These are phyloP conservation scores for Fonsecaea pugnacius DNA, from an alignment of 2,329 filamentous ascomycete genomes.

Conservation along the genomic window DNA sequence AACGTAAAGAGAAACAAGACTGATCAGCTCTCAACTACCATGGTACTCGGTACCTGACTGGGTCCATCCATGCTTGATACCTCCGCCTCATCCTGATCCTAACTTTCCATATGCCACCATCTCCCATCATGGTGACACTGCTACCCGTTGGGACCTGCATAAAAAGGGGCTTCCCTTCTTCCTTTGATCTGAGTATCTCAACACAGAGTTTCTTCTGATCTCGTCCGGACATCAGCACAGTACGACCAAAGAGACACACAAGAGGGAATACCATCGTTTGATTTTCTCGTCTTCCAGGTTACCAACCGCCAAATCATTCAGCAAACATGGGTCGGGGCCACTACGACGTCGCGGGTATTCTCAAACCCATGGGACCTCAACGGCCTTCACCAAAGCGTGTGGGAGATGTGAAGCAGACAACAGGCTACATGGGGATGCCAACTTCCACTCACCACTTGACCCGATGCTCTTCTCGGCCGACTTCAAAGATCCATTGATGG, in stretches of 20 bases:
- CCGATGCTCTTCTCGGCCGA: neutral
- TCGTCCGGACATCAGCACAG: neutral
- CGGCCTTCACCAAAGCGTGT: conserved; percentile 29
- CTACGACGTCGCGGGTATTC: conserved; percentile 37
- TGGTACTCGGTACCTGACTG: conserved; percentile 18
- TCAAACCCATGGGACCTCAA: conserved; percentile 36
- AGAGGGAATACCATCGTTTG: neutral
- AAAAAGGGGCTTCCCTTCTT: conserved; percentile 16
- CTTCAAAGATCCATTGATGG: conserved; percentile 8
- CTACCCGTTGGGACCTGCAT: conserved; percentile 23
- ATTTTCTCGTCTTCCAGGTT: neutral
- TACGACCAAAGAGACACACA: neutral
- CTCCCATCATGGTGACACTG: conserved; percentile 14
- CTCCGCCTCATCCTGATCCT: conserved; percentile 9
- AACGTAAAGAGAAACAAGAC: neutral
- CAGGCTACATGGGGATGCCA: conserved; percentile 1
- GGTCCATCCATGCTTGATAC: conserved; percentile 9
- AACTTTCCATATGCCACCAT: neutral
- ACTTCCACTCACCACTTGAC: neutral
- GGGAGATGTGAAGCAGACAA: neutral
- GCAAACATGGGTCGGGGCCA: conserved; percentile 36
- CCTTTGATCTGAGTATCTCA: conserved; percentile 1
- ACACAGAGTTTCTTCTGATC: neutral
- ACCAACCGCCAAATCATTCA: conserved; percentile 20
- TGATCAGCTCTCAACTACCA: conserved; percentile 14